Base-by-base conservation (phyloP, 2,329 filamentous ascomycete species). In the Aspergillus uvarum region DNA sequence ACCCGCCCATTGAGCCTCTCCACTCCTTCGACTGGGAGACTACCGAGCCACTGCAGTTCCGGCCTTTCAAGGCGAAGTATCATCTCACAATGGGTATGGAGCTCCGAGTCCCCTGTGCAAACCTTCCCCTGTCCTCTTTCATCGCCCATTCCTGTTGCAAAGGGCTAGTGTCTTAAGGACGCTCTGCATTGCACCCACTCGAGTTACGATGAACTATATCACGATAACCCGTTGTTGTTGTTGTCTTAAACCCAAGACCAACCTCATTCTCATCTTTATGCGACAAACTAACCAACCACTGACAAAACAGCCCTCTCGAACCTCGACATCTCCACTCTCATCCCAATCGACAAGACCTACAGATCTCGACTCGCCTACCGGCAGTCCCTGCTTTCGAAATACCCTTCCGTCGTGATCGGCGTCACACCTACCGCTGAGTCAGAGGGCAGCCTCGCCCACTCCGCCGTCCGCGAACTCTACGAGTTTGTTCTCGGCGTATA, bases 21-120 rank as follows among this genome's bases (percentile, higher is more conserved):
- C 51, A 69, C 2, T 70, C 79, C 58, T 85, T 87, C 63, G 72
- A 84, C 60, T 83, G 83, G 79, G 68, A 76, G 54, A 76, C 72
- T 0, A 81, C 79, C 32, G 77, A 82, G 58, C 85, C 84, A 0
- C 68, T 85, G 42, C 79, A 83, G 59, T 69, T 85, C 11, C 77
- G 85, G 14, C 82, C 83, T 0, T 87, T 87, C 72, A 87, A 85
- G 70, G 80, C 83, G 5, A 86, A 82, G 65, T 88, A 85, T 67
- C 81, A 87, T 67, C 71, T 88, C 54, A 87, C 85, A 5, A 88
- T 88, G 86, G 83, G 85, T 86, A 72, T 62, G 73, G 64, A 44
- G 38, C 38, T 16, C 16, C 5, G 5, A 6, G 3, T 44, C 16
- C n/a, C 6, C 16, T n/a, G 5, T 19, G 38, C 16, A 16, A 44